Evolutionary conservation across 257 asterid genomes (phyloP).

Genomic region (Capsicum baccatum): DNA sequence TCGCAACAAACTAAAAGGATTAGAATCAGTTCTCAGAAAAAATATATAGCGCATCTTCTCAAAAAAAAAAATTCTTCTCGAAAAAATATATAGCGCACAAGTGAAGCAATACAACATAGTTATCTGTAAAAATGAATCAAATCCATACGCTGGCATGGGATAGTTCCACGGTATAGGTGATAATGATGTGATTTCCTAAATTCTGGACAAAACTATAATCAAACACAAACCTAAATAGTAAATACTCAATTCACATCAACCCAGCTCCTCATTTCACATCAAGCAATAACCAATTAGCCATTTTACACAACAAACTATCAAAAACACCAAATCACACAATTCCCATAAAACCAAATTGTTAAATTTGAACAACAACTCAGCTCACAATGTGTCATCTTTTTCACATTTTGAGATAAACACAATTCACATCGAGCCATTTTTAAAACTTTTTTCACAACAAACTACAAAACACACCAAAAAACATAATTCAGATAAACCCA

Average conservation of each 20-base stretch:
- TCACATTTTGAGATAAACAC: background rate
- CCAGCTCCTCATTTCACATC: too few relatives aligned
- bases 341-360: too few relatives aligned
- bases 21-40: background rate
- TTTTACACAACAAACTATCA: too few relatives aligned
- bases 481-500: background rate
- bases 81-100: background rate
- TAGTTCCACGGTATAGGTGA: background rate
- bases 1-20: constrained; percentile 15
- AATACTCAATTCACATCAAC: too few relatives aligned
- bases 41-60: background rate
- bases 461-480: background rate
- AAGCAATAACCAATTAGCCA: too few relatives aligned
- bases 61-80: background rate
- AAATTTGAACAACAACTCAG: background rate
- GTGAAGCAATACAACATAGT: background rate
- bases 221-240: too few relatives aligned
- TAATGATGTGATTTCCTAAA: background rate
- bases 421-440: background rate
- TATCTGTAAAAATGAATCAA: background rate
- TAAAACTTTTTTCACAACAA: background rate
- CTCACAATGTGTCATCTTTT: background rate
- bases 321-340: too few relatives aligned
- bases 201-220: background rate
- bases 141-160: background rate